Evolutionary conservation across 1,284 basidiomycete species (phyloP), one percentile per base, ranked within the genome.

Genomic region (Pholiota adiposa): DNA sequence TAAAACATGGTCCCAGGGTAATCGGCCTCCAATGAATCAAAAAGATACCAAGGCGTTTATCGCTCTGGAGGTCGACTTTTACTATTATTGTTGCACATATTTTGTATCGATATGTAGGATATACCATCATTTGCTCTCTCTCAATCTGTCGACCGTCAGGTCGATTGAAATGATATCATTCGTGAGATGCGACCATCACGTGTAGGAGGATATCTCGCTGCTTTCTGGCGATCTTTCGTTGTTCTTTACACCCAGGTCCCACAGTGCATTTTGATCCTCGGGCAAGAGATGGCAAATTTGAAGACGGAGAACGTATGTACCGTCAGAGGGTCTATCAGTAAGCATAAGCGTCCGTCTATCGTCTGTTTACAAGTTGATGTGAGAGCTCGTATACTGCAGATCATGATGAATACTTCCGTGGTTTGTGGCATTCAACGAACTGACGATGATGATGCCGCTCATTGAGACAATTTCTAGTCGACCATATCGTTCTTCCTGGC

Each of bases 401-500:
- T 66, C 76, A 81, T 57, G 84, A 86, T 65, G 84, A 86, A 67
- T 85, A 82, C 65, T 85, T 85, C 65, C 75, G 83, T 66, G 83
- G 84, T 82, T 51, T 25, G 73, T 64, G 12, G 2, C 29, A 16
- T 18, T 27, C n/a, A 25, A 23, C 25, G 19, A 5, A 8, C 18
- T 9, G 25, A 41, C 11, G 51, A 14, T 16, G 14, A 19, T n/a
- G 33, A 21, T 25, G 25, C 31, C 16, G 19, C 21, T 46, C 33
- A 12, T 31, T 31, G 14, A 16, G 41, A 18, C n/a, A 7, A 11
- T 31, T 40, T 31, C 6, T 61, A 86, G 85, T 87, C 12, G 72
- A 77, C 36, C 70, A 77, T 53, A 81, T 86, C 27, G 81, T 78
- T 18, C 77, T 76, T 29, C 83, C 84, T 3, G 84, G 84, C 34